Evolutionary conservation across 2,329 filamentous ascomycete genomes (phyloP).

Genomic region (Penicillium sclerotigenum): DNA sequence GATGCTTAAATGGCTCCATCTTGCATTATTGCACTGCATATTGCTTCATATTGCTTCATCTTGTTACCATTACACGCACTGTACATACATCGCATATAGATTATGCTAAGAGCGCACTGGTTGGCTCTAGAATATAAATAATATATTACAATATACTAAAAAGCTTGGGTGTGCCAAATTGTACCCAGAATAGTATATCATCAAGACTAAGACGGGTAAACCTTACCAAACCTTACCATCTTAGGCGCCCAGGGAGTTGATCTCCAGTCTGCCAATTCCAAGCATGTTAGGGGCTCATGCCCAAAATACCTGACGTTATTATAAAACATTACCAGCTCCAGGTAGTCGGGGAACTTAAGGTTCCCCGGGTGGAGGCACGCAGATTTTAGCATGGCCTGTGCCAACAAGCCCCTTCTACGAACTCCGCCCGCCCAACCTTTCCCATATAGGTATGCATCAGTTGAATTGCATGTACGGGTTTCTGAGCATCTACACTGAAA

Average conservation of each 20-base stretch:
- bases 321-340: no score
- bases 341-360: no score
- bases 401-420: no score
- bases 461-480: not conserved
- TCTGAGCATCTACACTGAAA: not conserved
- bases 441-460: no score
- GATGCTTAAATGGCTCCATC: slow-evolving; percentile 9
- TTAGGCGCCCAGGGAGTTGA: no score
- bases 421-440: not conserved
- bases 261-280: no score
- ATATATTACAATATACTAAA: not conserved
- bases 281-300: no score
- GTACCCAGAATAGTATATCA: no score
- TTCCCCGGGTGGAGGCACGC: no score
- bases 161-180: no score
- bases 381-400: no score
- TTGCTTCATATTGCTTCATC: not conserved
- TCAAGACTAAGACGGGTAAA: not conserved
- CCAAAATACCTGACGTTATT: no score
- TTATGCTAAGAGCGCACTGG: slow-evolving; percentile 5
- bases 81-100: slow-evolving; percentile 11
- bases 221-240: not conserved
- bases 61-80: not conserved
- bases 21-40: not conserved
- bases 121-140: slow-evolving; percentile 7